phyloP scores from a whole-genome alignment of 2,329 filamentous ascomycete genomes.

The Arthroderma sp. region DNA sequence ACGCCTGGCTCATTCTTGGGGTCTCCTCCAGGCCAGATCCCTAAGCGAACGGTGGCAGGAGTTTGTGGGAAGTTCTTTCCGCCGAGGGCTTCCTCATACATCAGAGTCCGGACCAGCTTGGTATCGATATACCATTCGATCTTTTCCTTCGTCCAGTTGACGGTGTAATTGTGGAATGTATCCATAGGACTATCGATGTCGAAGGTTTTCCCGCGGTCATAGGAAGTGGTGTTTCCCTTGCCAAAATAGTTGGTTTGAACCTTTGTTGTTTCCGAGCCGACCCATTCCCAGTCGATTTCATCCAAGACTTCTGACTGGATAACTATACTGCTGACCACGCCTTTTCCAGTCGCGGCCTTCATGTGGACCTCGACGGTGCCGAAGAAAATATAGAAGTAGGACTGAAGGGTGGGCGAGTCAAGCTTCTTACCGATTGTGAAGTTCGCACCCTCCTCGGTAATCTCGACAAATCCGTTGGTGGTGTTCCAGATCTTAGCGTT shows the following conservation, averaged over 20 bases:
- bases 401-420: conserved; percentile 74
- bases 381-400: conserved; percentile 97
- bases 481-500: conserved; percentile 57
- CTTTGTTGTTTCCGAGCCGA: conserved; percentile 26
- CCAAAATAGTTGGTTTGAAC: conserved; percentile 90
- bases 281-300: conserved; percentile 72
- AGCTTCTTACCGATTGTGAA: conserved; percentile 69
- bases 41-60: conserved; percentile 59
- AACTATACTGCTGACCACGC: conserved; percentile 86
- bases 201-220: conserved; percentile 76
- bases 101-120: conserved; percentile 48
- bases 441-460: conserved; percentile 57
- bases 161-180: conserved; percentile 35
- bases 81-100: conserved; percentile 53
- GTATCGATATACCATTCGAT: conserved; percentile 57
- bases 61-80: conserved; percentile 57
- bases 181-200: conserved; percentile 46
- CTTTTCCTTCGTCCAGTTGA: conserved; percentile 55
- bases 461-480: conserved; percentile 55
- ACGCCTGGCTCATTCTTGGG: conserved; percentile 20
- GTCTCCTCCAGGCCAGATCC: conserved; percentile 56
- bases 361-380: conserved; percentile 75
- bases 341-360: conserved; percentile 73
- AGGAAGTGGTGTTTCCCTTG: conserved; percentile 75
- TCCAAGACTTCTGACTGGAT: conserved; percentile 88